phyloP scores from a whole-genome alignment of 2,329 filamentous ascomycete genomes.

The Nigrospora oryzae region DNA sequence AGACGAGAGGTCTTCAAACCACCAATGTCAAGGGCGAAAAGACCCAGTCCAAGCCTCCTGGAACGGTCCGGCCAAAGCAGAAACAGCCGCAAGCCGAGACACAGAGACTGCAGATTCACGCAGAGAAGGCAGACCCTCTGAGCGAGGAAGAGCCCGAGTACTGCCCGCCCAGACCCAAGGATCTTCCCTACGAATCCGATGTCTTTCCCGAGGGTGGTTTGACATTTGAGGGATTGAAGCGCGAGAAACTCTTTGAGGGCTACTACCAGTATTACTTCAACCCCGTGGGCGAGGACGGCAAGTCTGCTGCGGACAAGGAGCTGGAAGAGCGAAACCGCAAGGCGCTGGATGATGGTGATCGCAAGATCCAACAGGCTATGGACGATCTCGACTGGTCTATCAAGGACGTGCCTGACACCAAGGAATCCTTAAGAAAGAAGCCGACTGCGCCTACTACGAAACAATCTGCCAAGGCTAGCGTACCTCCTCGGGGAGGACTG shows the following conservation, averaged over 20 bases:
- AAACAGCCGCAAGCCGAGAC: constrained; percentile 41
- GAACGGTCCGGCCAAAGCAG: constrained; percentile 48
- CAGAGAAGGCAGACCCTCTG: constrained; percentile 35
- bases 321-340: constrained; percentile 44
- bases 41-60: constrained; percentile 50
- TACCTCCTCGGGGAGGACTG: neutral
- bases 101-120: constrained; percentile 56
- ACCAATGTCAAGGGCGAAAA: constrained; percentile 58
- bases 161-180: constrained; percentile 65
- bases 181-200: constrained; percentile 62
- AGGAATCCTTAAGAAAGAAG: constrained; percentile 21
- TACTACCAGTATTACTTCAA: constrained; percentile 54
- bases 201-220: constrained; percentile 51
- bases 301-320: constrained; percentile 53
- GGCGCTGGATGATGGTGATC: constrained; percentile 50
- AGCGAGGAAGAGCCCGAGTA: constrained; percentile 79
- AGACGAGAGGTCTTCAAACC: constrained; percentile 60
- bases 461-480: neutral
- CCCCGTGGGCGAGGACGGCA: constrained; percentile 59
- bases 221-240: constrained; percentile 49
- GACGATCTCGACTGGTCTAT: constrained; percentile 55
- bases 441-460: constrained; percentile 4
- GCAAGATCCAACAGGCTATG: constrained; percentile 58
- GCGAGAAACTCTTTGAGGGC: constrained; percentile 50
- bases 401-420: constrained; percentile 43